phyloP scores from a whole-genome alignment of 106 monocot species.

The Allium cepa region DNA sequence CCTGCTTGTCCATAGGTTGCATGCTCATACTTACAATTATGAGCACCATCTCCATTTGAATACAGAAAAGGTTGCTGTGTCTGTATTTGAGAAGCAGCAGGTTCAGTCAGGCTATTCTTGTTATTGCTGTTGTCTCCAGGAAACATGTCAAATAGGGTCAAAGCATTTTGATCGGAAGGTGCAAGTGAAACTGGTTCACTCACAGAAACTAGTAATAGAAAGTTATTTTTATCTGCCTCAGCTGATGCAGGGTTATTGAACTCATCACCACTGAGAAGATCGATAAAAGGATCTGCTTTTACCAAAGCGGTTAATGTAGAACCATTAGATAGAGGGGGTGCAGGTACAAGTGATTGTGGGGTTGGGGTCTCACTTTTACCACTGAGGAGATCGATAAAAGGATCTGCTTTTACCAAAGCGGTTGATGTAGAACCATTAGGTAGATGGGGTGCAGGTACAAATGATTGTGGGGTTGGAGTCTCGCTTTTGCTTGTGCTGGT shows the following conservation, averaged over 20 bases:
- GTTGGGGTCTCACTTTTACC: slow-evolving; percentile 34
- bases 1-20: slow-evolving; percentile 16
- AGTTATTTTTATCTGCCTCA: slow-evolving; percentile 14
- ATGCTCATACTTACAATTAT: slow-evolving; percentile 16
- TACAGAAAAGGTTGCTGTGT: slow-evolving; percentile 28
- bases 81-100: slow-evolving; percentile 18
- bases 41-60: slow-evolving; percentile 31
- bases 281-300: slow-evolving; percentile 46
- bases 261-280: slow-evolving; percentile 57
- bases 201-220: slow-evolving; percentile 68
- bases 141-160: slow-evolving; percentile 88
- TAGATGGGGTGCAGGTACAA: slow-evolving; percentile 44
- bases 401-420: slow-evolving; percentile 36
- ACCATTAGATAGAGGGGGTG: slow-evolving; percentile 40
- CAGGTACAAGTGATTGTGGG: slow-evolving; percentile 44
- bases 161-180: slow-evolving; percentile 55
- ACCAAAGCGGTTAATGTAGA: slow-evolving; percentile 24
- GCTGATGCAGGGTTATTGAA: slow-evolving; percentile 28
- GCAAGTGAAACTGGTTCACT: slow-evolving; percentile 31
- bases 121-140: slow-evolving; percentile 31
- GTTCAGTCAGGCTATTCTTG: slow-evolving; percentile 16
- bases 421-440: slow-evolving; percentile 29
- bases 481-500: slow-evolving; percentile 24
- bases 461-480: slow-evolving; percentile 40
- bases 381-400: slow-evolving; percentile 52